Base-by-base conservation (phyloP, 2,329 filamentous ascomycete genomes). In the Botrytis hyacinthi region DNA sequence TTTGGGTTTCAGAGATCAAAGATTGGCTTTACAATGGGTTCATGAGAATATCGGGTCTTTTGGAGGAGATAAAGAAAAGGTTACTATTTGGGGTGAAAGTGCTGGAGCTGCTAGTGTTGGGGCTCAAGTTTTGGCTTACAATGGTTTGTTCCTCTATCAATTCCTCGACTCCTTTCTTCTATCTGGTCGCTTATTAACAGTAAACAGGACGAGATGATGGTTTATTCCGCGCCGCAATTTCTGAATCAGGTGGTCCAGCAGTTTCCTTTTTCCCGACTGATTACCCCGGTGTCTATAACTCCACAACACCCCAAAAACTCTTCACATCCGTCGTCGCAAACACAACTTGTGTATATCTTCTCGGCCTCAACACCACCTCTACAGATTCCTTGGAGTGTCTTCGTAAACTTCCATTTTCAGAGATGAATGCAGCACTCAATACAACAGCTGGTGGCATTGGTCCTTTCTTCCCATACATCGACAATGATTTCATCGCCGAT, bases 211-310 rank as follows among this genome's bases (percentile, higher is more conserved):
- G 87, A 44, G 84, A 90, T 70, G 87, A 90, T 72, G 81, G 82
- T 0, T 83, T 90, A 0, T 89, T 89, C 77, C 82, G 84, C 6
- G 84, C 78, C 9, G 87, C 82, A 1, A 87, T 88, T 29, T 83
- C 83, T 54, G 78, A 89, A 75, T 88, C 85, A 2, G 78, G 78
- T 8, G 75, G 75, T 16, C 75, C 78, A 82, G 73, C 71, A 2
- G 70, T 75, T 1, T 26, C 18, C 12, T 77, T 74, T 61, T 76
- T 76, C 72, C 66, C 69, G 3, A 20, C 46, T 5, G 12, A 7
- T 26, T 48, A 73, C 29, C 32, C 48, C 8, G n/a, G 26, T 12
- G 71, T 71, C 9, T 76, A 74, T 48, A 78, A 77, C 72, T 75
- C 72, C 51, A 76, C 70, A 22, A 60, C 42, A 46, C 75, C 67